phyloP scores from a whole-genome alignment of 306 rosid species.

The Mucuna pruriens region DNA sequence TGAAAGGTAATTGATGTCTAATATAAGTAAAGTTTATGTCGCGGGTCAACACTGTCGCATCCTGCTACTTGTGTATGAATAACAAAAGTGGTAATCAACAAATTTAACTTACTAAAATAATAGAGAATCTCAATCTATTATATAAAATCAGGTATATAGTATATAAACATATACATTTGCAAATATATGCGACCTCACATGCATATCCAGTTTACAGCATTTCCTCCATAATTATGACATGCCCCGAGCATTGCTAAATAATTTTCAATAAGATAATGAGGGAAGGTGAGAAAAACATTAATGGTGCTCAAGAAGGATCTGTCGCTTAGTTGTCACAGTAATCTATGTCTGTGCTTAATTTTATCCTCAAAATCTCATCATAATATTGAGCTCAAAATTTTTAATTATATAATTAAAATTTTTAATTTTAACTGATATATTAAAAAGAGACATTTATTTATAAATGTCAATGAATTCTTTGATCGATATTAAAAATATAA shows the following conservation, averaged over 20 bases:
- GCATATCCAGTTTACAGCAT: neutral
- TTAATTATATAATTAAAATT: too few relatives aligned
- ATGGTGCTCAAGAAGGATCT: neutral
- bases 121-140: constrained; percentile 19
- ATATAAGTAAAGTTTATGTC: neutral
- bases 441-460: too few relatives aligned
- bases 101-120: neutral
- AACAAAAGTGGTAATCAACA: neutral
- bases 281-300: neutral
- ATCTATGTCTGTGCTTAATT: neutral
- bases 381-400: too few relatives aligned
- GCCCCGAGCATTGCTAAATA: neutral
- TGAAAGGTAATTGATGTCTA: neutral
- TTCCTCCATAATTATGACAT: neutral
- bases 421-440: too few relatives aligned
- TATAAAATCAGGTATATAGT: neutral
- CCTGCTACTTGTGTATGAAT: neutral
- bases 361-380: constrained; percentile 9
- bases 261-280: neutral
- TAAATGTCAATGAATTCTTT: too few relatives aligned
- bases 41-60: too few relatives aligned
- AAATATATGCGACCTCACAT: neutral
- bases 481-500: too few relatives aligned
- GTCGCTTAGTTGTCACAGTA: neutral
- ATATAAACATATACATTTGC: neutral